Base-by-base conservation (phyloP, 192 early-diverging fungal species). In the Rhizophagus clarus region DNA sequence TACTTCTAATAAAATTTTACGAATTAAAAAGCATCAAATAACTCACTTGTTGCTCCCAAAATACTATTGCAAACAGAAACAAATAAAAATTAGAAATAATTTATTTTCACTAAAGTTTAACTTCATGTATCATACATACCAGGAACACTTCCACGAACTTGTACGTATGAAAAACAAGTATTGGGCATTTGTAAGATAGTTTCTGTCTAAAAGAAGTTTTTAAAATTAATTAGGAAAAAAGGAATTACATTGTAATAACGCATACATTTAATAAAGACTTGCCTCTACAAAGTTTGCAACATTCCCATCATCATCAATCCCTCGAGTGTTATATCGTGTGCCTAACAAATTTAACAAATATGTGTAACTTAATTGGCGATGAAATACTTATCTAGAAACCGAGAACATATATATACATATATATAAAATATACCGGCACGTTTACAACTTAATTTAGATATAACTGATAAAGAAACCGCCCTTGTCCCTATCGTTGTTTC, bases 271-370 rank as follows among this genome's bases (percentile, higher is more conserved):
- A 17, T 45, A 45, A 61, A 22, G 56, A 42, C 24, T 56, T 88
- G 87, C 89, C 85, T 99, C 97, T 4, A 99, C 98, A 86, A 97
- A 99, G 82, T 99, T 99, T n/a, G 97, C 95, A 42, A 97, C 96
- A 81, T 94, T 90, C 37, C 98, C 98, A 77, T 95, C 93, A 79
- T 99, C 98, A 77, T 99, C 96, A 42, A 99, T 92, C 6, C 98
- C 98, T 28, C 98, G 91, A 2, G 97, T 94, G 80, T 96, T 93
- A 83, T 94, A 98, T 60, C 98, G 89, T 45, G 96, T 98, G 8
- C 98, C 98, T 63, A 94, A 89, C 34, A 85, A 84, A 82, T 78
- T 97, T 63, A 94, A 89, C 34, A 85, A 84, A 82, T 78, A 45
- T 45, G 11, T 3, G 11, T 45, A 45, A 45, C 11, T 45, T 45